phyloP scores from a whole-genome alignment of 2,329 filamentous ascomycete genomes.

The Botrytis tulipae region DNA sequence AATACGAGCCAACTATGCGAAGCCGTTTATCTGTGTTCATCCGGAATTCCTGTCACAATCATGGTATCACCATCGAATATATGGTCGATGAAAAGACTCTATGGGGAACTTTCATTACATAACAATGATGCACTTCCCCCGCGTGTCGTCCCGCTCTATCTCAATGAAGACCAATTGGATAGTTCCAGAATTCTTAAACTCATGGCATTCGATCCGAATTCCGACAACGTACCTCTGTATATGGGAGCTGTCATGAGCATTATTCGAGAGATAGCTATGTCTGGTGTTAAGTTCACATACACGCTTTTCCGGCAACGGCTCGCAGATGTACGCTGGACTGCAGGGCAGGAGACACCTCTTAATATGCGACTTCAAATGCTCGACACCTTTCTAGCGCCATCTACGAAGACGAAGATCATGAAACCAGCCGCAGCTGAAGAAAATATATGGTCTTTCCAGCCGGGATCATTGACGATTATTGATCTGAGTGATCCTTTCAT shows the following conservation, averaged over 20 bases:
- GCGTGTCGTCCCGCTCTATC: background rate
- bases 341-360: conserved; percentile 44
- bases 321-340: conserved; percentile 32
- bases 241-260: background rate
- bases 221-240: background rate
- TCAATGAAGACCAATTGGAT: conserved; percentile 4
- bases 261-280: conserved; percentile 3
- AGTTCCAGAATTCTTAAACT: conserved; percentile 7
- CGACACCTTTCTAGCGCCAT: conserved; percentile 57
- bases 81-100: conserved; percentile 4
- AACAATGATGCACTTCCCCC: background rate
- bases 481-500: conserved; percentile 73
- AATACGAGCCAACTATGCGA: background rate
- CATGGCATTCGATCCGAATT: background rate
- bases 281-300: background rate
- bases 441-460: conserved; percentile 28
- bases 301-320: background rate
- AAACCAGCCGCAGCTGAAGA: conserved; percentile 1
- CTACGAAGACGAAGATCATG: background rate
- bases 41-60: background rate
- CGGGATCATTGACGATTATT: conserved; percentile 60
- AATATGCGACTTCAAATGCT: conserved; percentile 59
- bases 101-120: background rate
- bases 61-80: conserved; percentile 5
- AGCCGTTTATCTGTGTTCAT: conserved; percentile 5